Evolutionary conservation across 352 stramenopile species (phyloP).

Genomic region (Bremia lactucae): DNA sequence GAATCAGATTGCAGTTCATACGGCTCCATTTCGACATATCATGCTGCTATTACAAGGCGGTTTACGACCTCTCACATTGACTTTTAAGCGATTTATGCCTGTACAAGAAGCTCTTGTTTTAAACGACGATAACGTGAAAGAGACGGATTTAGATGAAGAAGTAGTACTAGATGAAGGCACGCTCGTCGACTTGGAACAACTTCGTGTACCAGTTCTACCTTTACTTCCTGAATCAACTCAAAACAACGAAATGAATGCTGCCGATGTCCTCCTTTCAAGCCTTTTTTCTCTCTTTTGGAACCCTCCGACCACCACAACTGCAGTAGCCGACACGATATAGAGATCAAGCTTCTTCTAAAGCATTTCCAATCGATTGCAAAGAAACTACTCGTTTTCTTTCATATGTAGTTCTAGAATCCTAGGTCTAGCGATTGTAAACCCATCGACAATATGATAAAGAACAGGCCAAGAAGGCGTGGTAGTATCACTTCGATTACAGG

Average conservation of each 20-base stretch:
- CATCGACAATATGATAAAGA: conserved; percentile 40
- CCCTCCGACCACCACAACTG: conserved; percentile 23
- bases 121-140: conserved; percentile 1
- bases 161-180: conserved; percentile 32
- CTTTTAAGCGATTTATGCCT: conserved; percentile 46
- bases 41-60: conserved; percentile 77
- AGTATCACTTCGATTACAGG: conserved; percentile 43
- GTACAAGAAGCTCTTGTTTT: background rate
- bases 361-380: no score
- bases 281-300: conserved; percentile 81
- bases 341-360: no score
- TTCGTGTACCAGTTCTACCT: conserved; percentile 7
- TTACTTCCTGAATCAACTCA: background rate
- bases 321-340: conserved; percentile 39
- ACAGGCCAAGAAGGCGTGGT: conserved; percentile 37
- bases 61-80: conserved; percentile 62
- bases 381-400: no score
- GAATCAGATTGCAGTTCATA: conserved; percentile 58
- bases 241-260: conserved; percentile 33
- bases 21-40: conserved; percentile 63
- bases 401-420: conserved; percentile 52
- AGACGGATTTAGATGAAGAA: conserved; percentile 43
- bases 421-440: conserved; percentile 33
- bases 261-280: conserved; percentile 78
- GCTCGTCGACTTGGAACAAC: conserved; percentile 13